phyloP scores from a whole-genome alignment of 345 rosid species.

The Gossypium sturtianum region DNA sequence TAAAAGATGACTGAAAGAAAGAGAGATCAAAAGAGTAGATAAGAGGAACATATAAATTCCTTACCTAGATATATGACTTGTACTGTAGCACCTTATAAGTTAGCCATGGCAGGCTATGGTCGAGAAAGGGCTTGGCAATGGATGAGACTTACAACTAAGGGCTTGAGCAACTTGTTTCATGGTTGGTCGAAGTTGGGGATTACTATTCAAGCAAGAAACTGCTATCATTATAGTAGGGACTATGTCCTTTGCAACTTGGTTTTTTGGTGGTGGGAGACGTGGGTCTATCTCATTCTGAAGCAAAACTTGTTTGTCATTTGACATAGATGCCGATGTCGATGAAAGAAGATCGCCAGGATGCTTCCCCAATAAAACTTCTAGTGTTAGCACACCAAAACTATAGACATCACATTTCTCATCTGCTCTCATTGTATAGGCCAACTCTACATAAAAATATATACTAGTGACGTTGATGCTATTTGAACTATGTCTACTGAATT shows the following conservation, averaged over 20 bases:
- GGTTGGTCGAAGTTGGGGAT: neutral
- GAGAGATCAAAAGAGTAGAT: no score
- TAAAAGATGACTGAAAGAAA: no score
- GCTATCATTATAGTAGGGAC: neutral
- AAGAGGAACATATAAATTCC: no score
- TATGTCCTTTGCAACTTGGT: neutral
- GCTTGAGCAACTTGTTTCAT: neutral
- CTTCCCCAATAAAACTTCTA: neutral
- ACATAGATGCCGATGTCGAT: neutral
- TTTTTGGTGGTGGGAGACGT: neutral
- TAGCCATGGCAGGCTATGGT: neutral
- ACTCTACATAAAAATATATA: neutral
- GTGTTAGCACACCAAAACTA: neutral
- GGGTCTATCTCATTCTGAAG: neutral
- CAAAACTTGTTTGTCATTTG: neutral
- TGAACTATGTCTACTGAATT: neutral
- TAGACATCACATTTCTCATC: constrained; percentile 5
- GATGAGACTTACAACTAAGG: neutral
- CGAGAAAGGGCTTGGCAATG: neutral
- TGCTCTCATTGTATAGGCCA: neutral
- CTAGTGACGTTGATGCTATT: neutral
- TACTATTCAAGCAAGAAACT: neutral
- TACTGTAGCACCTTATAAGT: neutral
- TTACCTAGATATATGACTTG: no score
- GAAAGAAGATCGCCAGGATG: neutral